Conservation (phyloP, 192 early-diverging fungal species). For the Helicostylum pulchrum region DNA sequence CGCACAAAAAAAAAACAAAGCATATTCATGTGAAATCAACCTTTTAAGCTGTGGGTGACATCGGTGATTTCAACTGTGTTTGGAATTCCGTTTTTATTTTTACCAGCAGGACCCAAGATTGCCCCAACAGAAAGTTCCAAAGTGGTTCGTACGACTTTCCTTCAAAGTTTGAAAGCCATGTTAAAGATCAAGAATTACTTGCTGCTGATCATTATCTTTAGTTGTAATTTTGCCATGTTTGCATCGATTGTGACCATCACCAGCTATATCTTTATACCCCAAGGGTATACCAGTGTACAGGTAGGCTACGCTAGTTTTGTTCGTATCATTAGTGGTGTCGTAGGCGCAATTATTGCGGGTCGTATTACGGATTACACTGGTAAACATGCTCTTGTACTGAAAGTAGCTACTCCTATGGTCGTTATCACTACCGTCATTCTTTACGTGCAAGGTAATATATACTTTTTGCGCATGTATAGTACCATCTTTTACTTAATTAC, state of each 20-base stretch:
- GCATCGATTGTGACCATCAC: conserved; percentile 14
- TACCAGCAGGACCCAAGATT: conserved; percentile 25
- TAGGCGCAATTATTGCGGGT: conserved; percentile 8
- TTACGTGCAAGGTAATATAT: conserved; percentile 19
- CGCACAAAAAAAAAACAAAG: too few species aligned
- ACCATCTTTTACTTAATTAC: too few species aligned
- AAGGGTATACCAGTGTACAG: conserved; percentile 8
- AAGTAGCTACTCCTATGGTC: conserved; percentile 17
- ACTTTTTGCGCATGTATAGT: neutral
- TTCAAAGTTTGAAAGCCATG: conserved; percentile 5
- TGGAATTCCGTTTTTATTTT: conserved; percentile 14
- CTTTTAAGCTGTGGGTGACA: conserved; percentile 10
- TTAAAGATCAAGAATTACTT: conserved; percentile 19
- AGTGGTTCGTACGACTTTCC: conserved; percentile 14
- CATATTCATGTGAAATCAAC: neutral
- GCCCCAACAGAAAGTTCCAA: conserved; percentile 16
- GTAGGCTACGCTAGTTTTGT: conserved; percentile 16
- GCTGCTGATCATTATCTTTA: conserved; percentile 12
- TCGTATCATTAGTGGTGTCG: conserved; percentile 14
- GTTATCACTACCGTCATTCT: conserved; percentile 24
- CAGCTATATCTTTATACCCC: conserved; percentile 10
- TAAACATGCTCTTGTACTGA: conserved; percentile 23
- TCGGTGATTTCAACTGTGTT: conserved; percentile 15
- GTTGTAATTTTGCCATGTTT: conserved; percentile 11
- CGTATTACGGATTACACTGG: conserved; percentile 17